Base-by-base conservation (phyloP, 495 filamentous ascomycete species). In the Gamarada debralockiae region DNA sequence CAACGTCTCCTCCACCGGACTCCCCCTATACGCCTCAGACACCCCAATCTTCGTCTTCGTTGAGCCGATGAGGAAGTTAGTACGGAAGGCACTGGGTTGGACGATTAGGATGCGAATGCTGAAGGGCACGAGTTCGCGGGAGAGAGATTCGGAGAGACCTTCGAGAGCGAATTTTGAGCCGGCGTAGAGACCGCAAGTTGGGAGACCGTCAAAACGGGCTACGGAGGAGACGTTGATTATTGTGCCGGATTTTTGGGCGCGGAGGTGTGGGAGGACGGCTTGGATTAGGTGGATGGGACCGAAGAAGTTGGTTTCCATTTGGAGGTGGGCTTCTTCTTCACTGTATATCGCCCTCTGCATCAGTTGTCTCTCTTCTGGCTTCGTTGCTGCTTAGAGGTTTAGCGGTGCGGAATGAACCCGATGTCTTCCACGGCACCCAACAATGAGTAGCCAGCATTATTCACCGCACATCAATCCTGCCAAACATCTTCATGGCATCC, bases 251-350 rank as follows among this genome's bases (percentile, higher is more conserved):
- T 61, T 60, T 1, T 74, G 64, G 44, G 64, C 48, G 0, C 78
- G 63, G 73, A 79, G 76, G 23, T 59, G 27, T 6, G 77, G 77
- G 1, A 80, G 38, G 9, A 73, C 65, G 1, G 71, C 68, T 15
- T 64, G 61, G n/a, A 76, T 75, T n/a, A 79, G 59, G 0, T 70
- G 60, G 25, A 71, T 44, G 0, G 76, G 74, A 1, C 74, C 77
- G 46, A 81, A 79, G 56, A 73, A 76, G 56, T 74, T 69, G 7
- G 70, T 73, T 43, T 77, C 70, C 57, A 79, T 70, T 57, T 74
- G 67, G 2, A 24, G 58, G 3, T 68, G 66, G 25, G 70, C 48
- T 60, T n/a, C n/a, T n/a, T n/a, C n/a, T n/a, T n/a, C n/a, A n/a
- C n/a, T n/a, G n/a, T n/a, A n/a, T n/a, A n/a, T n/a, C n/a, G n/a